phyloP scores from a whole-genome alignment of 345 rosid genomes.

The Theobroma cacao region DNA sequence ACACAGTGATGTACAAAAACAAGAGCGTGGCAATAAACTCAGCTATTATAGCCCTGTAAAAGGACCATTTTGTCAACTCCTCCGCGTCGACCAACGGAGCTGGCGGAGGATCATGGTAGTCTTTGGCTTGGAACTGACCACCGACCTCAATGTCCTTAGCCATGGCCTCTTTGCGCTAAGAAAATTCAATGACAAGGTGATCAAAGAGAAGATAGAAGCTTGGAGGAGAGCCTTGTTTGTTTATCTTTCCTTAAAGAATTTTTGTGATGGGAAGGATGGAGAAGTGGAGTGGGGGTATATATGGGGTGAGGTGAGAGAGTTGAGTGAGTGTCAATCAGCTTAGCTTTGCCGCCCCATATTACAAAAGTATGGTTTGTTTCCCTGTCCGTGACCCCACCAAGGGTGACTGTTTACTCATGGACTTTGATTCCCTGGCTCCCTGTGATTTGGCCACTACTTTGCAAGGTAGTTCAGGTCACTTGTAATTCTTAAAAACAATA shows the following conservation, averaged over 20 bases:
- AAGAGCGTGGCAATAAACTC: constrained; percentile 67
- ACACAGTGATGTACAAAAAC: constrained; percentile 59
- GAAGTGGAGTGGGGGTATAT: constrained; percentile 13
- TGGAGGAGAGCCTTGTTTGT: not conserved
- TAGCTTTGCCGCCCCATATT: constrained; percentile 46
- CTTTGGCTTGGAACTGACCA: constrained; percentile 44
- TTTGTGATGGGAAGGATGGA: not conserved
- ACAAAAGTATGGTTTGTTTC: not conserved
- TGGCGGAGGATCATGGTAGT: constrained; percentile 61
- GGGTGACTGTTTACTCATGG: not conserved
- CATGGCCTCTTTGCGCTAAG: constrained; percentile 29
- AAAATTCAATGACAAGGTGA: not conserved
- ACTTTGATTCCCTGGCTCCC: not conserved
- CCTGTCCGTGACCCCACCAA: constrained; percentile 26
- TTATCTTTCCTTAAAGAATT: not conserved
- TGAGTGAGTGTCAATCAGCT: constrained; percentile 12
- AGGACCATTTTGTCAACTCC: constrained; percentile 52
- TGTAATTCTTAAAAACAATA: not conserved
- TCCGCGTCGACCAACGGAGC: constrained; percentile 47
- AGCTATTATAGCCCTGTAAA: constrained; percentile 57
- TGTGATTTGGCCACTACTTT: not conserved
- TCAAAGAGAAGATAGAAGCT: not conserved
- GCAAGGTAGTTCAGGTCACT: not conserved
- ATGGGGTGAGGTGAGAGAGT: constrained; percentile 17
- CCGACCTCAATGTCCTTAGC: constrained; percentile 50